phyloP scores from a whole-genome alignment of 768 basidiomycete genomes.

The Termitomyces titanicus region DNA sequence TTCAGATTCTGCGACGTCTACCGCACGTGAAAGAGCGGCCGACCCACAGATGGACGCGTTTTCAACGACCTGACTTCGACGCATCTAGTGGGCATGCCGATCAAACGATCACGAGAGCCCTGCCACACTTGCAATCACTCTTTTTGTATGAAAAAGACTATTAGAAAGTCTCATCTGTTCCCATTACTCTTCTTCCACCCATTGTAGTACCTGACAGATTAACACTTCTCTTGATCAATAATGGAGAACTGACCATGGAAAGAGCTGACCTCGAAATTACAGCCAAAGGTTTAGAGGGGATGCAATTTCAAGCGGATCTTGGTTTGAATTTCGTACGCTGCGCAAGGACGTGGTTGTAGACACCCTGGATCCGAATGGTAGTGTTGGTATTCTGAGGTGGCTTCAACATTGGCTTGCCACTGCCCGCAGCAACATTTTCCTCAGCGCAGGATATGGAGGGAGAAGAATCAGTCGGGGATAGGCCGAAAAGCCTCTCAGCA shows the following conservation, averaged over 20 bases:
- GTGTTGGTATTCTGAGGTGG: not conserved
- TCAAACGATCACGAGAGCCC: not conserved
- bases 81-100: not conserved
- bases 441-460: not conserved
- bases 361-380: not conserved
- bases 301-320: not conserved
- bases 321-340: not conserved
- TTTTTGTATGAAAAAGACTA: not conserved
- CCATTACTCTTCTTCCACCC: not conserved
- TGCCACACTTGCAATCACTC: not conserved
- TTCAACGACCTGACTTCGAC: constrained; percentile 2
- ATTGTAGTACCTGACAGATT: not conserved
- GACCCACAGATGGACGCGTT: not conserved
- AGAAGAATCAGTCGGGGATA: not conserved
- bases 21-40: not conserved
- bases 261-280: not conserved
- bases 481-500: not conserved
- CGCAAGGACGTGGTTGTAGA: not conserved
- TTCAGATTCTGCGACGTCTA: not conserved
- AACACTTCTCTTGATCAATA: not conserved
- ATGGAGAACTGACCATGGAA: not conserved
- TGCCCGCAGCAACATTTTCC: not conserved
- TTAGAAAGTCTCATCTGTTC: too few relatives aligned
- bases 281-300: not conserved
- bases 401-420: not conserved